Percentiles rank a stretch among this genome's conserved stretches.
These are phyloP conservation scores for Trichoderma brevicompactum DNA, from an alignment of 2,329 filamentous ascomycete genomes.

Conservation along the genomic window DNA sequence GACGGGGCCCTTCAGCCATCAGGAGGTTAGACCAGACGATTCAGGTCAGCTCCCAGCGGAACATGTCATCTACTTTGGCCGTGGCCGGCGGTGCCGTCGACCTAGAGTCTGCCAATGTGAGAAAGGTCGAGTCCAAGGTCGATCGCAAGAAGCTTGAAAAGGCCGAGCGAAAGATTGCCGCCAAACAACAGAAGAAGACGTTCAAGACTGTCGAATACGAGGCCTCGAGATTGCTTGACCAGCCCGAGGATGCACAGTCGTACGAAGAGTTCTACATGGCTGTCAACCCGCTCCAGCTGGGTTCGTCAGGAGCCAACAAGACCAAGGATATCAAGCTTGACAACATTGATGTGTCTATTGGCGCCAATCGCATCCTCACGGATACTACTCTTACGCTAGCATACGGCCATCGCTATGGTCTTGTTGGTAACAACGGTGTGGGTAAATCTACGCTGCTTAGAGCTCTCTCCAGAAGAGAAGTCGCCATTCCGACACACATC, in stretches of 20 bases:
- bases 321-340: constrained; percentile 99
- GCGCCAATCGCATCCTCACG: constrained; percentile 83
- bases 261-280: constrained; percentile 99
- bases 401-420: constrained; percentile 91
- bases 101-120: constrained; percentile 86
- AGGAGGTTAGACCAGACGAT: constrained; percentile 91
- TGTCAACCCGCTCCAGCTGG: constrained; percentile 93
- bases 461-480: constrained; percentile 88
- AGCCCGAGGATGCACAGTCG: constrained; percentile 80
- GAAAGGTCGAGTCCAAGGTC: constrained; percentile 96
- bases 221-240: constrained; percentile 84
- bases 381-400: constrained; percentile 90
- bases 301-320: constrained; percentile 69
- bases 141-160: constrained; percentile 99
- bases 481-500: constrained; percentile 94
- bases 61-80: constrained; percentile 94
- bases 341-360: constrained; percentile 91
- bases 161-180: constrained; percentile 94
- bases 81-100: constrained; percentile 85
- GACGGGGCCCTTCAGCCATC: constrained; percentile 74
- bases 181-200: constrained; percentile 97
- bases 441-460: constrained; percentile 94
- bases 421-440: constrained; percentile 99
- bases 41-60: constrained; percentile 89
- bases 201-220: constrained; percentile 99